phyloP scores from a whole-genome alignment of 2,329 filamentous ascomycete genomes.

The Colletotrichum sp. region DNA sequence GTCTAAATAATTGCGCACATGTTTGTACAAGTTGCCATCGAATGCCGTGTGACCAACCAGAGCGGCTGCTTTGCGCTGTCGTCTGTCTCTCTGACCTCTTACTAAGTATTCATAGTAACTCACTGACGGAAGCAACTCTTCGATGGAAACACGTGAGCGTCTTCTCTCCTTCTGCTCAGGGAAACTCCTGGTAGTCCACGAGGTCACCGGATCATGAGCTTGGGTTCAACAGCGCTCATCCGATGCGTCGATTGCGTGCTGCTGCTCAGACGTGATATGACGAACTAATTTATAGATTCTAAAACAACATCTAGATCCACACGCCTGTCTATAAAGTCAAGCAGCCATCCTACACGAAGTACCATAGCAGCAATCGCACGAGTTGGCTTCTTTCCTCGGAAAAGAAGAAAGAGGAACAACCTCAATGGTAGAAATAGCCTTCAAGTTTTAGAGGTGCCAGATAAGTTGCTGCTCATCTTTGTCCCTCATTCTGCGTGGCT shows the following conservation, averaged over 20 bases:
- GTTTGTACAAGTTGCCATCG: not conserved
- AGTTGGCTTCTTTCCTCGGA: not conserved
- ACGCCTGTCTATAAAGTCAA: not conserved
- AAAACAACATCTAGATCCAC: not conserved
- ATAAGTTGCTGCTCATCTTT: not conserved
- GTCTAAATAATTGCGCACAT: not conserved
- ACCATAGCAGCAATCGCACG: not conserved
- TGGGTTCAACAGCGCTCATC: not conserved
- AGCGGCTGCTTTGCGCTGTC: not conserved
- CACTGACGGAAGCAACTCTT: not conserved
- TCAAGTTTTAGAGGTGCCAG: accelerated
- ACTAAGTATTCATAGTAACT: not conserved
- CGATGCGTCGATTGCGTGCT: not conserved
- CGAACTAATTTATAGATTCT: not conserved
- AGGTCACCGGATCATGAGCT: not conserved
- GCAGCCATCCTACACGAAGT: not conserved
- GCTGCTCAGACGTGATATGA: not conserved
- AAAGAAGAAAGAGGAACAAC: not conserved
- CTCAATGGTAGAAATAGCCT: accelerated
- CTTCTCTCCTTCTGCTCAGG: not conserved
- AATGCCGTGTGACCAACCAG: not conserved
- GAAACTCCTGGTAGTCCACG: not conserved
- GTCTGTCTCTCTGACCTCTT: not conserved
- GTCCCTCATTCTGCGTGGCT: not conserved
- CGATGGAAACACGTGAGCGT: not conserved